Evolutionary conservation across 352 stramenopile species (phyloP).

Genomic region (Phytophthora quininea): DNA sequence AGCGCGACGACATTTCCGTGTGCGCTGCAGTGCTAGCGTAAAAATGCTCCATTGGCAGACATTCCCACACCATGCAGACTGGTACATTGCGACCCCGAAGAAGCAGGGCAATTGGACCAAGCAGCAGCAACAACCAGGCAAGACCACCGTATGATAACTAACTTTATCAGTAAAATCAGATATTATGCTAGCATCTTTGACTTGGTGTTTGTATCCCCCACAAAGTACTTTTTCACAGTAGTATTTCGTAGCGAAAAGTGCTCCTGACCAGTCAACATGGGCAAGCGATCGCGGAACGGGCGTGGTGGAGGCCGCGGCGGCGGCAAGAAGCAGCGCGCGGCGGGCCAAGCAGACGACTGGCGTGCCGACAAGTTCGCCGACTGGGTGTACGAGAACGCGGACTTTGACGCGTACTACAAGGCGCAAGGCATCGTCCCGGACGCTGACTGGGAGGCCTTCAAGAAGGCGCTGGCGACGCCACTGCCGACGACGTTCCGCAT

Average conservation of each 20-base stretch:
- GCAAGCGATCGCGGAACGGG: constrained; percentile 54
- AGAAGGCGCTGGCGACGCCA: constrained; percentile 85
- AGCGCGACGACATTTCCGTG: constrained; percentile 88
- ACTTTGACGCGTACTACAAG: constrained; percentile 89
- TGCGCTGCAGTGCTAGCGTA: constrained; percentile 84
- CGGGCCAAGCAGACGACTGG: constrained; percentile 38
- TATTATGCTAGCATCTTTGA: neutral
- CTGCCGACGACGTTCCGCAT: constrained; percentile 95
- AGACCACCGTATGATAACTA: constrained; percentile 4
- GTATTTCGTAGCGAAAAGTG: neutral
- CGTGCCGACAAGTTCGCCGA: constrained; percentile 77
- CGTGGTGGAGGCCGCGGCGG: constrained; percentile 31
- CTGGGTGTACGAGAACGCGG: constrained; percentile 89
- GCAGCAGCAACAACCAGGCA: neutral
- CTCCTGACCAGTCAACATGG: constrained; percentile 31
- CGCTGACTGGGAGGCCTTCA: constrained; percentile 91
- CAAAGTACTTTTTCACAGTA: constrained; percentile 13
- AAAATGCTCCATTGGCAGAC: constrained; percentile 29
- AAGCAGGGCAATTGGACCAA: too few species aligned
- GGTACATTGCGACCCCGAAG: neutral
- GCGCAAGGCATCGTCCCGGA: constrained; percentile 82
- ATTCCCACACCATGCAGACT: constrained; percentile 20
- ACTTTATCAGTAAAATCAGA: constrained; percentile 3
- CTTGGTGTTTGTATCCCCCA: neutral
- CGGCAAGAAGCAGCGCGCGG: constrained; percentile 61